These are phyloP conservation scores for Exobasidium rhododendri DNA, from an alignment of 1,284 basidiomycete genomes.

Conservation along the genomic window DNA sequence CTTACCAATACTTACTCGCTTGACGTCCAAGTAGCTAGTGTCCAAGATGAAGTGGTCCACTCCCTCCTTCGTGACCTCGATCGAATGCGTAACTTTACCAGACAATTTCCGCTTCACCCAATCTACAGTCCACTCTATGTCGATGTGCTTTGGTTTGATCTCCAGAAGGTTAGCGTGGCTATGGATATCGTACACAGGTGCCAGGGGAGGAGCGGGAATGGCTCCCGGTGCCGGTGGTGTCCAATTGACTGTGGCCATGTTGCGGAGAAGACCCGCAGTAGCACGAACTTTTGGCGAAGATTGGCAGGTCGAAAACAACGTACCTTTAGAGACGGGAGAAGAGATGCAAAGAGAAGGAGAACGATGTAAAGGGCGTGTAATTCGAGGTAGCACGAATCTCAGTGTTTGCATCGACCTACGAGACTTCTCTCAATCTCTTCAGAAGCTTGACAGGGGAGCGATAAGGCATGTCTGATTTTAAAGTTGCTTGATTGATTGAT, in stretches of 20 bases:
- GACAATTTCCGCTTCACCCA: constrained; percentile 67
- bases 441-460: too few relatives aligned
- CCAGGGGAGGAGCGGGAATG: constrained; percentile 34
- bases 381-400: too few relatives aligned
- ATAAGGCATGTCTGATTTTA: too few relatives aligned
- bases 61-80: constrained; percentile 64
- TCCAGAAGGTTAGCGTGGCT: constrained; percentile 43
- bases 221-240: constrained; percentile 40
- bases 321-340: neutral
- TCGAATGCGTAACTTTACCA: constrained; percentile 70
- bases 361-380: neutral
- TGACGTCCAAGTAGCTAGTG: constrained; percentile 70
- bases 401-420: too few relatives aligned
- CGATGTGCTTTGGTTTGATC: constrained; percentile 39
- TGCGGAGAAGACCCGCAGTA: neutral
- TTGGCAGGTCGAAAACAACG: neutral
- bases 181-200: constrained; percentile 37
- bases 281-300: neutral
- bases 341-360: neutral
- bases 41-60: constrained; percentile 74
- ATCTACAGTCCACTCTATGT: constrained; percentile 78
- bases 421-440: too few relatives aligned
- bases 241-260: constrained; percentile 20
- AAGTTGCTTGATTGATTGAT: too few relatives aligned
- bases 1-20: constrained; percentile 60